These are phyloP conservation scores for Pythium monospermum DNA, from an alignment of 352 stramenopile genomes.

Conservation along the genomic window DNA sequence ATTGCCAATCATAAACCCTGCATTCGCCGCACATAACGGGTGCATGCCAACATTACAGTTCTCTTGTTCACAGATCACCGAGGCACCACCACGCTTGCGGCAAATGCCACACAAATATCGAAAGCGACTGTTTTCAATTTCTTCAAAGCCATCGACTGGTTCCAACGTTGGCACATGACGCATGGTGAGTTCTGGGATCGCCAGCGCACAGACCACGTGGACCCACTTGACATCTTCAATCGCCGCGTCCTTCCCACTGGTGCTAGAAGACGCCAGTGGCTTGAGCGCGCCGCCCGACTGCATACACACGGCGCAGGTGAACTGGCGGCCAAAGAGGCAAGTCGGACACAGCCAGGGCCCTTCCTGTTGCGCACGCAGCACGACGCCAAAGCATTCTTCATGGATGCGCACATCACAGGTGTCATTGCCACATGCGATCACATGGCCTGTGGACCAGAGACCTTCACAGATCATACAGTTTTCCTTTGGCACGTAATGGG, in stretches of 20 bases:
- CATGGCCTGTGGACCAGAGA: conserved; percentile 68
- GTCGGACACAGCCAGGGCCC: conserved; percentile 73
- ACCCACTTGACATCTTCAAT: conserved; percentile 73
- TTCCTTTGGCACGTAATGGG: conserved; percentile 63
- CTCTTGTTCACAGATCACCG: conserved; percentile 75
- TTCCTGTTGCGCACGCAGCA: conserved; percentile 43
- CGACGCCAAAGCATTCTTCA: conserved; percentile 79
- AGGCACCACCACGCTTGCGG: conserved; percentile 71
- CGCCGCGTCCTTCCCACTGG: not conserved
- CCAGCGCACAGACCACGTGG: conserved; percentile 77
- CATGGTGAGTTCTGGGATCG: conserved; percentile 82
- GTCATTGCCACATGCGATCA: conserved; percentile 69
- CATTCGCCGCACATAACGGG: conserved; percentile 65
- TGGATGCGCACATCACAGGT: conserved; percentile 60
- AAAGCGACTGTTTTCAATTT: conserved; percentile 82
- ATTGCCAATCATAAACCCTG: conserved; percentile 75
- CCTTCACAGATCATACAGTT: conserved; percentile 80
- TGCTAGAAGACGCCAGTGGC: conserved; percentile 28
- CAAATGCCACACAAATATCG: conserved; percentile 78
- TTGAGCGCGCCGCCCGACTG: conserved; percentile 77
- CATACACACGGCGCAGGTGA: conserved; percentile 76
- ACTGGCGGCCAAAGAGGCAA: conserved; percentile 64
- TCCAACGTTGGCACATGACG: conserved; percentile 79
- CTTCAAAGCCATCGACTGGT: conserved; percentile 74
- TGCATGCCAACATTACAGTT: conserved; percentile 79